Evolutionary conservation across 2,329 filamentous ascomycete genomes (phyloP).

Genomic region (Fusarium longipes): DNA sequence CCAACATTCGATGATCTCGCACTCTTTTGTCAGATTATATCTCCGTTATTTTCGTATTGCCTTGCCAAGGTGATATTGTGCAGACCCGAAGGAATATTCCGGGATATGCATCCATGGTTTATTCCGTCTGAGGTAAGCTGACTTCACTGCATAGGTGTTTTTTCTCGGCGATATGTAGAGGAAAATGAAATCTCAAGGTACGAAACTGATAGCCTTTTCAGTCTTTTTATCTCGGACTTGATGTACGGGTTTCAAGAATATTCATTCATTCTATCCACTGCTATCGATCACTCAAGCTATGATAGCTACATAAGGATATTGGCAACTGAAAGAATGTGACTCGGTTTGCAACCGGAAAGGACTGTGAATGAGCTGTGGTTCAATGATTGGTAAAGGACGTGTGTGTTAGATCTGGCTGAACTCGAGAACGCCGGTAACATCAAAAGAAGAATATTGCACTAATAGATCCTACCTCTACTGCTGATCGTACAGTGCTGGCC

Average conservation of each 20-base stretch:
- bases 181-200: too few species aligned
- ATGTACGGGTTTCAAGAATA: too few species aligned
- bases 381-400: too few species aligned
- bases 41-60: background rate
- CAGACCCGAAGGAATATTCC: background rate
- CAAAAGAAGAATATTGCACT: background rate
- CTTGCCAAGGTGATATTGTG: background rate
- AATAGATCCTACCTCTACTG: background rate
- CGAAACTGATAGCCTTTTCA: too few species aligned
- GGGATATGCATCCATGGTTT: background rate
- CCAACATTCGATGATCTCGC: too few species aligned
- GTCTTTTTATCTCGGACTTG: too few species aligned
- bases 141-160: background rate
- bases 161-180: too few species aligned
- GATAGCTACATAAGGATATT: background rate
- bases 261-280: too few species aligned
- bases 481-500: rapidly evolving
- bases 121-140: conserved; percentile 10
- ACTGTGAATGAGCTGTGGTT: background rate
- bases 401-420: background rate
- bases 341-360: background rate
- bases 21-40: rapidly evolving
- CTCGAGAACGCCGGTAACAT: background rate
- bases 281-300: background rate
- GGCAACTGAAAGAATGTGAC: background rate